Evolutionary conservation across 768 basidiomycete species (phyloP).

Genomic region (Phaeotremella fagi): DNA sequence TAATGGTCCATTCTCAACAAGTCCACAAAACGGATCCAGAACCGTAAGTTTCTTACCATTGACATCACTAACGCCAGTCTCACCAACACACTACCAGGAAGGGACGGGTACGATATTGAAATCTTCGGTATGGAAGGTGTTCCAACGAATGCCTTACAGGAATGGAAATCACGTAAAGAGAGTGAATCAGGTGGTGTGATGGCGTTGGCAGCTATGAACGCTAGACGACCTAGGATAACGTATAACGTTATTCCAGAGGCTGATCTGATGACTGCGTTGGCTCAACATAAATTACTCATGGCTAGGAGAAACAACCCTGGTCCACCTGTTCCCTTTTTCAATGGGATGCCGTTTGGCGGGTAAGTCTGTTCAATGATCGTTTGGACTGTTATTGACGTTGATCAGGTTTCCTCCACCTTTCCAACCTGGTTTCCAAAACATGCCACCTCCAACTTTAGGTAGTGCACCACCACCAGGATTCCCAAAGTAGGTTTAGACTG

Average conservation of each 20-base stretch:
- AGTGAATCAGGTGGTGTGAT: conserved; percentile 72
- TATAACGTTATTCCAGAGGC: conserved; percentile 73
- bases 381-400: background rate
- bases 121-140: conserved; percentile 99
- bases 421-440: conserved; percentile 40
- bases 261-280: conserved; percentile 76
- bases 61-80: conserved; percentile 57
- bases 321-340: conserved; percentile 46
- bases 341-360: no score
- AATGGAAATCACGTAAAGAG: conserved; percentile 93
- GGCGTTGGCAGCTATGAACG: conserved; percentile 45
- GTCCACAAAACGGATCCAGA: conserved; percentile 99
- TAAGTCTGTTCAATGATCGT: no score
- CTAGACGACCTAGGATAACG: conserved; percentile 66
- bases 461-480: conserved; percentile 29
- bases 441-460: conserved; percentile 17
- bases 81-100: conserved; percentile 90
- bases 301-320: conserved; percentile 52
- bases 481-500: conserved; percentile 48
- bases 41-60: conserved; percentile 55
- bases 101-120: conserved; percentile 96
- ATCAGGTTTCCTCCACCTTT: conserved; percentile 57
- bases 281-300: conserved; percentile 90
- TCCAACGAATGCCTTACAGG: conserved; percentile 85
- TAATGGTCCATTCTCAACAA: conserved; percentile 96